Evolutionary conservation across 1,139 yeast genomes (phyloP), one percentile per base, ranked within the genome.

Genomic region (Lodderomyces oxycetoniae): DNA sequence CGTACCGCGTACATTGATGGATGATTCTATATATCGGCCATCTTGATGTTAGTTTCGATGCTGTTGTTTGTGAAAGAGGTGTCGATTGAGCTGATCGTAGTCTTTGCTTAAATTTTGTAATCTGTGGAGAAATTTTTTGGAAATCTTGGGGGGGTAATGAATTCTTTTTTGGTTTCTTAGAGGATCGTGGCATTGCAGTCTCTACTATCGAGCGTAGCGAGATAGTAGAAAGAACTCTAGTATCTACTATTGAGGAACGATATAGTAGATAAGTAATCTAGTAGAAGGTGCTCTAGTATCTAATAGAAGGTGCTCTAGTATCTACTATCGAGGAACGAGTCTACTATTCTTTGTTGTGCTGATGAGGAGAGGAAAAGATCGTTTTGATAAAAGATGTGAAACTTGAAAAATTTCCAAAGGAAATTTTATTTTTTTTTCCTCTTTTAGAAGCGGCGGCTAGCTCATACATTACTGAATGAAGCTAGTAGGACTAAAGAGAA

Each of bases 1-100:
- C 67, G 50, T 87, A 88, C 33, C 91, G 59, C 2, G 91, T 77
- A 31, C 83, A 71, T 49, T 85, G 91, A 52, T 86, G 93, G 45
- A 79, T 73, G 16, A 86, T 57, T 48, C 72, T 78, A 44, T 74
- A 68, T 19, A 87, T 77, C 37, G 81, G 81, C 87, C 94, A 52
- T n/a, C 80, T 57, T 3, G 79, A 62, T 43, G 77, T 79, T 36
- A 71, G 67, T 37, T 73, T 73, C 25, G 63, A 61, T 6, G 58
- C 49, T 34, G 57, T 31, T 33, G 48, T 40, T 36, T 46, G 11
- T 25, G 33, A 19, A 6, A 29, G 41, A 34, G 53, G 49, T 23
- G 55, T 47, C 1, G 57, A 45, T 52, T 76, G 82, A 4, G 79
- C 77, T 20, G 72, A 78, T 52, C 77, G 79, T 40, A 87, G 62